These are phyloP conservation scores for Tuber melanosporum DNA, from an alignment of 495 filamentous ascomycete species.

Conservation along the genomic window DNA sequence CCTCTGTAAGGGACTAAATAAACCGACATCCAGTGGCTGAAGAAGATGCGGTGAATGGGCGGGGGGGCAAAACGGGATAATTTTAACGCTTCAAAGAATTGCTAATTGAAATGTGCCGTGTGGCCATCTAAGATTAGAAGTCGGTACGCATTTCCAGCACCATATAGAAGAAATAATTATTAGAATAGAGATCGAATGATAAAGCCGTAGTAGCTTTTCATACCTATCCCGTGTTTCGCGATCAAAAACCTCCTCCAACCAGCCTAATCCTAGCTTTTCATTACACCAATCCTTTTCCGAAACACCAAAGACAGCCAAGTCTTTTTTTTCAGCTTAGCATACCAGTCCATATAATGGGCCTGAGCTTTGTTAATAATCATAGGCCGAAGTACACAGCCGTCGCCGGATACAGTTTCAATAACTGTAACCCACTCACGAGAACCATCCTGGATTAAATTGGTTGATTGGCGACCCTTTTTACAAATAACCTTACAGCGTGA, in stretches of 20 bases:
- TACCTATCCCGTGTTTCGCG: background rate
- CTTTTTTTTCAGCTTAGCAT: background rate
- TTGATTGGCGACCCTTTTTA: too few species aligned
- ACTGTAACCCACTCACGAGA: too few species aligned
- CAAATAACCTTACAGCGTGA: too few species aligned
- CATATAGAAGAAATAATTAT: too few species aligned
- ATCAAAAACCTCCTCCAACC: slow-evolving; percentile 18
- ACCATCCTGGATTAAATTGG: too few species aligned
- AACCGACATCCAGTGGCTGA: slow-evolving; percentile 7
- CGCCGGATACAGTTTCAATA: slow-evolving; percentile 5
- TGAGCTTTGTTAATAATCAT: slow-evolving; percentile 11
- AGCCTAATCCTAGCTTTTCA: background rate
- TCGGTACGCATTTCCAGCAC: too few species aligned
- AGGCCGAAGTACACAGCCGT: slow-evolving; percentile 6
- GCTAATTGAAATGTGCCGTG: slow-evolving; percentile 9
- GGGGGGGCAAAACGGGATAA: too few species aligned
- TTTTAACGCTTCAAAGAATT: background rate
- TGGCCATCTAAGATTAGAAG: slow-evolving; percentile 15
- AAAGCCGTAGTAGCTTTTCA: too few species aligned
- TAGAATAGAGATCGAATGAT: too few species aligned
- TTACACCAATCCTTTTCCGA: slow-evolving; percentile 10
- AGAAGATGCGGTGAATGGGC: background rate
- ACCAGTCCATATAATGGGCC: slow-evolving; percentile 10
- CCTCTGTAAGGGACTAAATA: background rate
- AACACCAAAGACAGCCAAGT: background rate